Evolutionary conservation across 2,329 filamentous ascomycete species (phyloP).

Genomic region (Xylaria sp.): DNA sequence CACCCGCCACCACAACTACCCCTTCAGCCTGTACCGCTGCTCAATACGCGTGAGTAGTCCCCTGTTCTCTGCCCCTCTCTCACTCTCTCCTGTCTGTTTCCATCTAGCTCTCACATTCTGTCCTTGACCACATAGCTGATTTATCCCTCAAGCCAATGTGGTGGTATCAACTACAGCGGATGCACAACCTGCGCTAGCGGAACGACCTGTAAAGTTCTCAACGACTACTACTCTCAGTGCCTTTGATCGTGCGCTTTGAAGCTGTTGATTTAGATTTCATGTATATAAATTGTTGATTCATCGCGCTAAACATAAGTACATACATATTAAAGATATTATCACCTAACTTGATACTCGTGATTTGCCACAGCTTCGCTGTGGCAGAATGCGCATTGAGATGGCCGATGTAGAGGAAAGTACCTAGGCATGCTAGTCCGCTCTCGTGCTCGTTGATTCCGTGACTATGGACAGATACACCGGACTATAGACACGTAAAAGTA

Average conservation of each 20-base stretch:
- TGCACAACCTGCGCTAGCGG: constrained; percentile 43
- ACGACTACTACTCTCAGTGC: constrained; percentile 29
- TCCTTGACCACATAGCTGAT: neutral
- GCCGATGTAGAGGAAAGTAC: too few relatives aligned
- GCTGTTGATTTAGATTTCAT: neutral
- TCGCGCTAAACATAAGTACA: neutral
- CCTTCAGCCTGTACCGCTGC: constrained; percentile 25
- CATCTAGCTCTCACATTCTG: neutral
- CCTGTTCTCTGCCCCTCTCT: neutral
- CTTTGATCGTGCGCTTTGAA: constrained; percentile 1
- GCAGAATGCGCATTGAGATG: too few relatives aligned
- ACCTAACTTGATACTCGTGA: too few relatives aligned
- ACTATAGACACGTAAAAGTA: too few relatives aligned
- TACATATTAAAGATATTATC: too few relatives aligned
- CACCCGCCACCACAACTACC: constrained; percentile 24
- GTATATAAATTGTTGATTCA: constrained; percentile 9
- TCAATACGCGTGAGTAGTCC: constrained; percentile 35
- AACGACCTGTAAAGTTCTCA: constrained; percentile 40
- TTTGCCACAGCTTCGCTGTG: too few relatives aligned
- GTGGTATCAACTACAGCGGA: constrained; percentile 44
- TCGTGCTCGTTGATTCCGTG: too few relatives aligned
- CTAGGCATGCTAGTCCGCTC: too few relatives aligned
- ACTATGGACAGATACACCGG: too few relatives aligned
- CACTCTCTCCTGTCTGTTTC: too few relatives aligned
- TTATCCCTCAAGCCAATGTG: constrained; percentile 41